phyloP scores from a whole-genome alignment of 129 eudicot genomes.

The sunflower (Helianthus annuus) region DNA sequence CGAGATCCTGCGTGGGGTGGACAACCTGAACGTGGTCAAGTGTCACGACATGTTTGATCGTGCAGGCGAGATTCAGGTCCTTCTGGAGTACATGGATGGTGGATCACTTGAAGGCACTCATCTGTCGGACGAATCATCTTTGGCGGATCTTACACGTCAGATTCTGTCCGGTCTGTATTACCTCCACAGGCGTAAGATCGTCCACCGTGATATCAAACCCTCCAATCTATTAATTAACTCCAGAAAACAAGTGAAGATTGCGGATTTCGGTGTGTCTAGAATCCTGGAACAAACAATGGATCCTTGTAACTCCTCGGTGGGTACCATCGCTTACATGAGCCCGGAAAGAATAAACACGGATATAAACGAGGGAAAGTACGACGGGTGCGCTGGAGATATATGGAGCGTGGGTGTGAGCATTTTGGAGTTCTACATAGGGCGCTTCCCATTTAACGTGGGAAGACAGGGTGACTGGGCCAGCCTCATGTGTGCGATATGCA shows the following conservation, averaged over 20 bases:
- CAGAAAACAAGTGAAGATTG: slow-evolving; percentile 28
- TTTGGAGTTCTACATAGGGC: slow-evolving; percentile 68
- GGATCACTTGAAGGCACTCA: slow-evolving; percentile 64
- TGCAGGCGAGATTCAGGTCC: slow-evolving; percentile 79
- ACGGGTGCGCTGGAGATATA: slow-evolving; percentile 84
- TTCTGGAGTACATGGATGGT: slow-evolving; percentile 72
- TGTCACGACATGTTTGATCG: slow-evolving; percentile 74
- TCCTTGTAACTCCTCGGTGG: slow-evolving; percentile 72
- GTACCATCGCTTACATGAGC: slow-evolving; percentile 95
- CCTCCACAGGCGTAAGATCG: slow-evolving; percentile 40
- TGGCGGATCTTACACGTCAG: slow-evolving; percentile 49
- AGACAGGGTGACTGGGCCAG: slow-evolving; percentile 86
- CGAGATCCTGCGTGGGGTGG: slow-evolving; percentile 49
- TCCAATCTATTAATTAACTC: slow-evolving; percentile 56
- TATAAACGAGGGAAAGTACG: slow-evolving; percentile 65
- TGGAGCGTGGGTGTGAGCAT: slow-evolving; percentile 91
- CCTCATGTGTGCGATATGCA: slow-evolving; percentile 78
- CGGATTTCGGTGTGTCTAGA: slow-evolving; percentile 73
- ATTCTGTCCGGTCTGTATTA: slow-evolving; percentile 32
- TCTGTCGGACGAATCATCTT: slow-evolving; percentile 44
- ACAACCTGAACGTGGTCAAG: slow-evolving; percentile 49
- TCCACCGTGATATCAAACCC: slow-evolving; percentile 35
- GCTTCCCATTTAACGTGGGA: slow-evolving; percentile 62
- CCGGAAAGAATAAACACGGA: slow-evolving; percentile 86
- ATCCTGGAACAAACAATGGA: slow-evolving; percentile 74